These are phyloP conservation scores for Quillaja saponaria DNA, from an alignment of 306 rosid genomes.

Conservation along the genomic window DNA sequence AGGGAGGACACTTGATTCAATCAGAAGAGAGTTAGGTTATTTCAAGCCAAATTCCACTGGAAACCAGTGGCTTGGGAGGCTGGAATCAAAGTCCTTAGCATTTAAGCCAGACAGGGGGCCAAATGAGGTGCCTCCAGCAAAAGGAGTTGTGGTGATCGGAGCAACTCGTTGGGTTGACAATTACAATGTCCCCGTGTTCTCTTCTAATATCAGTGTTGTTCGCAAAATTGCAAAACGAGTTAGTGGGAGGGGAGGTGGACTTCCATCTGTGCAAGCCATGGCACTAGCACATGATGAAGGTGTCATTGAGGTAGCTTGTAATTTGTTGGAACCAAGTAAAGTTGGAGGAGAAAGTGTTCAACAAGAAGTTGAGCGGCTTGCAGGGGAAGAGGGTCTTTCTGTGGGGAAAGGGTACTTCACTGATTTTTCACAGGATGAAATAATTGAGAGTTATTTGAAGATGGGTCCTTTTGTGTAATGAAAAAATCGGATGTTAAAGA, in stretches of 20 bases:
- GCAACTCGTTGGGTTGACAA: constrained; percentile 72
- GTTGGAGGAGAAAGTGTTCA: constrained; percentile 55
- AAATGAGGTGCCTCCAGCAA: constrained; percentile 42
- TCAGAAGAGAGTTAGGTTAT: constrained; percentile 78
- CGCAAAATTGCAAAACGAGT: constrained; percentile 51
- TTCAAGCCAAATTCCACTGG: constrained; percentile 73
- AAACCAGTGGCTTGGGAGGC: constrained; percentile 67
- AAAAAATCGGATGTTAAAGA: constrained; percentile 18
- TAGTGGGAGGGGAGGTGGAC: constrained; percentile 55
- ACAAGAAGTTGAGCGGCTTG: constrained; percentile 60
- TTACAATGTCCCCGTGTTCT: constrained; percentile 68
- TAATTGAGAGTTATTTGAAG: constrained; percentile 54
- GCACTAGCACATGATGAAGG: constrained; percentile 54
- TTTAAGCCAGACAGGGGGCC: constrained; percentile 78
- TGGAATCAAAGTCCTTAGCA: constrained; percentile 41
- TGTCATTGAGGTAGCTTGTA: constrained; percentile 57
- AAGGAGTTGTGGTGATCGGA: constrained; percentile 67
- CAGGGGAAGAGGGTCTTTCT: constrained; percentile 58
- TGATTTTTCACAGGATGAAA: constrained; percentile 65
- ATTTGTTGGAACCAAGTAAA: constrained; percentile 60
- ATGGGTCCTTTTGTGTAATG: constrained; percentile 20
- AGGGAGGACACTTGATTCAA: constrained; percentile 62
- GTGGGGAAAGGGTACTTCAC: constrained; percentile 82
- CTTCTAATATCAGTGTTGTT: constrained; percentile 50
- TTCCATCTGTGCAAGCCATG: constrained; percentile 85